These are phyloP conservation scores for Pyrenopolyporus hunteri DNA, from an alignment of 495 filamentous ascomycete genomes.

Conservation along the genomic window DNA sequence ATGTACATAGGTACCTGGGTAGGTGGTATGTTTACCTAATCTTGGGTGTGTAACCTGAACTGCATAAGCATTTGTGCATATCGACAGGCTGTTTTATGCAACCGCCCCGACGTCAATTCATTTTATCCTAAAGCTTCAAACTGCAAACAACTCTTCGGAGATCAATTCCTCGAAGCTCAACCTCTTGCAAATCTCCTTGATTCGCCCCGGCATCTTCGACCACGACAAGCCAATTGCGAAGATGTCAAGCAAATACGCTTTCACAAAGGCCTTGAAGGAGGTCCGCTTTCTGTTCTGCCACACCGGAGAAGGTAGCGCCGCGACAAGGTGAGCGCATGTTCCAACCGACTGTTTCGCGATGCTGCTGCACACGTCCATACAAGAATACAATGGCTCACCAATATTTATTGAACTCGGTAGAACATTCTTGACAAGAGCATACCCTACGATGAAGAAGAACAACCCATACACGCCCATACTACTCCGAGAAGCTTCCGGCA, in stretches of 20 bases:
- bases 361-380: background rate
- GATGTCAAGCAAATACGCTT: conserved; percentile 94
- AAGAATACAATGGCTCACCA: background rate
- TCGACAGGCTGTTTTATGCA: conserved; percentile 15
- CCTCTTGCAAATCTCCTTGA: background rate
- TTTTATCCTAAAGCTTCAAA: background rate
- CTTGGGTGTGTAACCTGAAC: no score
- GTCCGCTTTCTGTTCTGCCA: conserved; percentile 97
- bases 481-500: conserved; percentile 86
- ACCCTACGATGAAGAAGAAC: conserved; percentile 99
- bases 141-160: background rate
- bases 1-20: background rate
- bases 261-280: conserved; percentile 87
- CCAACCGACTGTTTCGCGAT: background rate
- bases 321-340: conserved; percentile 68
- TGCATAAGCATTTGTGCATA: no score
- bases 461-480: conserved; percentile 95
- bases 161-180: conserved; percentile 1
- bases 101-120: conserved; percentile 7
- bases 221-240: conserved; percentile 38
- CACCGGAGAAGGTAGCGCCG: conserved; percentile 83
- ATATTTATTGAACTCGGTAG: conserved; percentile 52
- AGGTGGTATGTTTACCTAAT: no score
- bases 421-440: conserved; percentile 86
- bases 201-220: conserved; percentile 6